Evolutionary conservation across 1,139 yeast species (phyloP).

Genomic region (Candida smagusa): DNA sequence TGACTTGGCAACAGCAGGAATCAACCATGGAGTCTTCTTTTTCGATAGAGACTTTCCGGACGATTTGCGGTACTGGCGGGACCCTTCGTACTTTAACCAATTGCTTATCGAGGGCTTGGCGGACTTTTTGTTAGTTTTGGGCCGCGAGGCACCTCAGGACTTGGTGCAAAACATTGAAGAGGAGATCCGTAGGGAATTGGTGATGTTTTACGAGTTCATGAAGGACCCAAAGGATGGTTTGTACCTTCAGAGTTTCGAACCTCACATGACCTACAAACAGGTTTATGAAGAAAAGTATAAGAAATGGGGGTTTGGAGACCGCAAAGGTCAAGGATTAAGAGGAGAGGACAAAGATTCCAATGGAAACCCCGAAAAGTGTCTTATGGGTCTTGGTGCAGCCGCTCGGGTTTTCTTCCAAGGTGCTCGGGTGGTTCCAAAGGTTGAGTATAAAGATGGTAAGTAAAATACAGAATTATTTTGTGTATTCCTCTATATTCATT

Average conservation of each 20-base stretch:
- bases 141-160: slow-evolving; percentile 41
- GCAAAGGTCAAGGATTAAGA: slow-evolving; percentile 50
- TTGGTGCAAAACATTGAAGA: slow-evolving; percentile 33
- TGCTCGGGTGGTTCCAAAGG: slow-evolving; percentile 43
- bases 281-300: slow-evolving; percentile 49
- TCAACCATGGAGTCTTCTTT: slow-evolving; percentile 52
- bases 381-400: slow-evolving; percentile 66
- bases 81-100: slow-evolving; percentile 62
- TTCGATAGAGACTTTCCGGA: slow-evolving; percentile 64
- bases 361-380: slow-evolving; percentile 47
- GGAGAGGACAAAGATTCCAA: slow-evolving; percentile 41
- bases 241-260: slow-evolving; percentile 62
- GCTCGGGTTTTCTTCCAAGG: slow-evolving; percentile 70
- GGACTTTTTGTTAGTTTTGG: slow-evolving; percentile 54
- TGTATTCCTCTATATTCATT: background rate
- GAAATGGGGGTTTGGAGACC: slow-evolving; percentile 50
- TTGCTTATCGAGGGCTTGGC: slow-evolving; percentile 67
- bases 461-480: background rate
- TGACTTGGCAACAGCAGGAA: slow-evolving; percentile 58
- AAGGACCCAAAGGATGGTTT: slow-evolving; percentile 59
- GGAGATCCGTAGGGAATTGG: slow-evolving; percentile 49
- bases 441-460: background rate
- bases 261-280: slow-evolving; percentile 51
- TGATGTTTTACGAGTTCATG: slow-evolving; percentile 54
- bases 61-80: slow-evolving; percentile 62